phyloP scores from a whole-genome alignment of 2,329 filamentous ascomycete species.

The Colletotrichum tabaci region DNA sequence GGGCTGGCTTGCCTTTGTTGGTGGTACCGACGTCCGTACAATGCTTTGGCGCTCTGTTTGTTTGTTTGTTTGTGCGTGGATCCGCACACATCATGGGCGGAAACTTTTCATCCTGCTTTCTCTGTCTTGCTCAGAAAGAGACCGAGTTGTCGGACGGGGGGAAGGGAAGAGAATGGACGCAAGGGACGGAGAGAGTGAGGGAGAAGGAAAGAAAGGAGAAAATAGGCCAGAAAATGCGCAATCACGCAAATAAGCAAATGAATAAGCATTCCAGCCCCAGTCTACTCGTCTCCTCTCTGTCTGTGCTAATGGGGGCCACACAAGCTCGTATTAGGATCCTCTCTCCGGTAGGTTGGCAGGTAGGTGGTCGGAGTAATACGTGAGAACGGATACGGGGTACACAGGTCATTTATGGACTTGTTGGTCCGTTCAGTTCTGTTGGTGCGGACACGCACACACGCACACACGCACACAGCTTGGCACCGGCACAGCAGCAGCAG shows the following conservation, averaged over 20 bases:
- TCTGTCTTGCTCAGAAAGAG: no score
- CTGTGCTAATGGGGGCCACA: neutral
- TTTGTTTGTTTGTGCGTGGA: constrained; percentile 5
- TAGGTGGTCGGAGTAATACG: neutral
- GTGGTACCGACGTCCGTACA: neutral
- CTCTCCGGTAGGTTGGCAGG: neutral
- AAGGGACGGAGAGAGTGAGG: neutral
- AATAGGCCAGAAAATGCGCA: constrained; percentile 23
- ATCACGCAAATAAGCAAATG: constrained; percentile 8
- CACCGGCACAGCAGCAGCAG: neutral
- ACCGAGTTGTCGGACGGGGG: no score
- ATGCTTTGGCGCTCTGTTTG: constrained; percentile 2
- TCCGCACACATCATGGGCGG: neutral
- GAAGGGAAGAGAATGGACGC: no score
- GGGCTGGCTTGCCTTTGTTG: neutral
- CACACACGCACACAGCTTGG: no score
- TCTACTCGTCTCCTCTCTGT: neutral
- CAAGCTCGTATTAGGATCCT: constrained; percentile 21
- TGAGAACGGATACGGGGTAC: constrained; percentile 20
- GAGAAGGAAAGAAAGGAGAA: neutral
- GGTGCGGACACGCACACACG: constrained; percentile 17
- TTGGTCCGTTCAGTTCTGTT: neutral
- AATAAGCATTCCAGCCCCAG: constrained; percentile 22
- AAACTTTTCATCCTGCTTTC: neutral
- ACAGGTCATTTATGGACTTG: constrained; percentile 19